A percentile compares a stretch with the other conserved stretches of the same genome.
Conservation (phyloP, 2,329 filamentous ascomycete species). For the Colletotrichum sp. region DNA sequence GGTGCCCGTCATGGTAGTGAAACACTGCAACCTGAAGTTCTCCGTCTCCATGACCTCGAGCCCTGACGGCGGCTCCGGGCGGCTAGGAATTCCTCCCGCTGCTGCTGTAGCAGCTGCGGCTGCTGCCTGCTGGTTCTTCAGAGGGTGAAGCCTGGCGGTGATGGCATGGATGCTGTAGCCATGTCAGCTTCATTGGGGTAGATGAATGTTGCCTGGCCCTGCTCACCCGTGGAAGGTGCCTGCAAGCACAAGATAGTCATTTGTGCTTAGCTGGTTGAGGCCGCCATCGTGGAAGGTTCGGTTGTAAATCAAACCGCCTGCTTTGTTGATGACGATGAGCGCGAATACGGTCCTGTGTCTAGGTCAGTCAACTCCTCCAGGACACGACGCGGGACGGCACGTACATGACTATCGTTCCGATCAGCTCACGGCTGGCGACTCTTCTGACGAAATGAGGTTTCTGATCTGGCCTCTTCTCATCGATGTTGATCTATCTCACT, state of each 20-base stretch:
- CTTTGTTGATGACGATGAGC: slow-evolving; percentile 98
- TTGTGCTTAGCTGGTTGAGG: slow-evolving; percentile 87
- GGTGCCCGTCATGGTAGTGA: slow-evolving; percentile 90
- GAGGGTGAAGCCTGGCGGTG: slow-evolving; percentile 66
- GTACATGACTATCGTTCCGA: slow-evolving; percentile 2
- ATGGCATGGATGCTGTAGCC: slow-evolving; percentile 70
- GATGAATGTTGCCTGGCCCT: slow-evolving; percentile 31
- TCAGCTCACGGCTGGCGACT: not conserved
- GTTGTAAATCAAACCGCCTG: slow-evolving; percentile 94
- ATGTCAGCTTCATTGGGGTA: slow-evolving; percentile 4
- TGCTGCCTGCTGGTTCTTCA: slow-evolving; percentile 46
- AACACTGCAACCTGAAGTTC: slow-evolving; percentile 95
- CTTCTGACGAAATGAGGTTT: not conserved
- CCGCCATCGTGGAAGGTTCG: slow-evolving; percentile 87
- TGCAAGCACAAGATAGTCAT: slow-evolving; percentile 95
- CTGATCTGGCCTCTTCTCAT: not conserved
- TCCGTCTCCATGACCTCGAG: slow-evolving; percentile 93
- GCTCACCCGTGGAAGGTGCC: slow-evolving; percentile 93
- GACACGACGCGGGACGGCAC: not conserved
- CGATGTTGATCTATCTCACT: not conserved
- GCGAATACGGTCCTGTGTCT: slow-evolving; percentile 84
- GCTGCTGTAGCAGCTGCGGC: slow-evolving; percentile 33
- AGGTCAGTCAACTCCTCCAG: not conserved
- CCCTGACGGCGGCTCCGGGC: slow-evolving; percentile 73
- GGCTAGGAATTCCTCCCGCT: slow-evolving; percentile 39